Conservation (phyloP, 495 filamentous ascomycete species). For the Neurospora sublineolata region DNA sequence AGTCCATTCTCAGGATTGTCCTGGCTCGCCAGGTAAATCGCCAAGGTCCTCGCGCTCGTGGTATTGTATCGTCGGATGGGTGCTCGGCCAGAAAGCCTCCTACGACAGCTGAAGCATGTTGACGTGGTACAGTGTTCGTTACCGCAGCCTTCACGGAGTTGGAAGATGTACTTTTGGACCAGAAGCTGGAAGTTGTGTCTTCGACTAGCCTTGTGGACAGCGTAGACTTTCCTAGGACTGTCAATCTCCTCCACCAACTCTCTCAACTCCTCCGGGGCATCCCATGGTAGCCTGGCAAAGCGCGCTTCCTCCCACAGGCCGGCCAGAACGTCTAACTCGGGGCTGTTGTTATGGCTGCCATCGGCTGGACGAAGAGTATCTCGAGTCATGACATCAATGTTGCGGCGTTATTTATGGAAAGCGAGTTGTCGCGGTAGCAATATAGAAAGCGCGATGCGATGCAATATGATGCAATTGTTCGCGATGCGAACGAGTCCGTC, state of each 20-base stretch:
- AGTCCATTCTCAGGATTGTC: slow-evolving; percentile 66
- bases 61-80: slow-evolving; percentile 62
- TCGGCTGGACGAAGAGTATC: slow-evolving; percentile 32
- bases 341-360: slow-evolving; percentile 5
- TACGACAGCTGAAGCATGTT: slow-evolving; percentile 71
- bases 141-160: slow-evolving; percentile 75
- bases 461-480: slow-evolving; percentile 1
- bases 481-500: too few species aligned
- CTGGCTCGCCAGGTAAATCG: slow-evolving; percentile 65
- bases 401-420: not conserved
- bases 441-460: not conserved
- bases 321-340: slow-evolving; percentile 29
- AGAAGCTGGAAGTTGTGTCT: slow-evolving; percentile 42
- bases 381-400: slow-evolving; percentile 42
- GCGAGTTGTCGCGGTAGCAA: not conserved
- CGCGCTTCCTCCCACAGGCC: slow-evolving; percentile 41
- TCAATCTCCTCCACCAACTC: slow-evolving; percentile 39
- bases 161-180: slow-evolving; percentile 59
- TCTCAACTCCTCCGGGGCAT: slow-evolving; percentile 41
- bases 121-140: slow-evolving; percentile 57
- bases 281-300: slow-evolving; percentile 38
- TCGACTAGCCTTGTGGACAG: slow-evolving; percentile 38
- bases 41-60: slow-evolving; percentile 64
- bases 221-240: slow-evolving; percentile 41
- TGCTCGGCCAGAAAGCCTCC: slow-evolving; percentile 46